Percentiles rank a stretch among this genome's conserved stretches.
These are phyloP conservation scores for Aspergillus sclerotiicarbonarius DNA, from an alignment of 495 filamentous ascomycete species.

Conservation along the genomic window DNA sequence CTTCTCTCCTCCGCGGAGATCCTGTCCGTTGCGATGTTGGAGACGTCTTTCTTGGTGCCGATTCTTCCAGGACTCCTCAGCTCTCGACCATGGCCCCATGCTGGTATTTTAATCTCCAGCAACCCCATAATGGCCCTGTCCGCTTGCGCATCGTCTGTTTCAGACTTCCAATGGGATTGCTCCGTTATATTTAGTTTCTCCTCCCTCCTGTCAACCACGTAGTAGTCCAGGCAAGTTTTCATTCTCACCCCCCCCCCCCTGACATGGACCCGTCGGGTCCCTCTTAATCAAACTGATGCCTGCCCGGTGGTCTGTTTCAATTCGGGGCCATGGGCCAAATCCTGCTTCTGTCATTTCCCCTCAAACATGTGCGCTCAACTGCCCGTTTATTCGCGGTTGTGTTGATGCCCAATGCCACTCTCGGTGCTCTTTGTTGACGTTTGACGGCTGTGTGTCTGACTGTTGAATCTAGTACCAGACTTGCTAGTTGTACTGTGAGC, in stretches of 20 bases:
- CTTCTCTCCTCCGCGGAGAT: constrained; percentile 16
- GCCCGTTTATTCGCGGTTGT: not conserved
- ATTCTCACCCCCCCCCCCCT: not conserved
- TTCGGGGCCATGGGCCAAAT: not conserved
- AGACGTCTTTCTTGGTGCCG: not conserved
- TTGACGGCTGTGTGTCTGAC: not conserved
- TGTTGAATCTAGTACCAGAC: not conserved
- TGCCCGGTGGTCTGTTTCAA: not conserved
- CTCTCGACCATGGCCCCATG: not conserved
- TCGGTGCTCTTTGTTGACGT: not conserved
- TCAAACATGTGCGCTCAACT: not conserved
- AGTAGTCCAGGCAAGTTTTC: constrained; percentile 3
- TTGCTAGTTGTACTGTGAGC: not conserved
- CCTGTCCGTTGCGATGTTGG: not conserved
- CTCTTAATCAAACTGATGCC: not conserved
- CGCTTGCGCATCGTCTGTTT: not conserved
- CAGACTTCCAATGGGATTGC: not conserved
- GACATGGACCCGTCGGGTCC: not conserved
- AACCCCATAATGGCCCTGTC: constrained; percentile 1
- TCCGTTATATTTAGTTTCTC: constrained; percentile 1
- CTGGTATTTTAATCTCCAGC: not conserved
- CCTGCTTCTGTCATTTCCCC: not conserved
- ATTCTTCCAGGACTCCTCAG: not conserved
- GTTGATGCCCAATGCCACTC: not conserved
- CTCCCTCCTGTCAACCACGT: not conserved